Conservation (phyloP, 805 yeast species). For the Ogataea nonfermentans region DNA sequence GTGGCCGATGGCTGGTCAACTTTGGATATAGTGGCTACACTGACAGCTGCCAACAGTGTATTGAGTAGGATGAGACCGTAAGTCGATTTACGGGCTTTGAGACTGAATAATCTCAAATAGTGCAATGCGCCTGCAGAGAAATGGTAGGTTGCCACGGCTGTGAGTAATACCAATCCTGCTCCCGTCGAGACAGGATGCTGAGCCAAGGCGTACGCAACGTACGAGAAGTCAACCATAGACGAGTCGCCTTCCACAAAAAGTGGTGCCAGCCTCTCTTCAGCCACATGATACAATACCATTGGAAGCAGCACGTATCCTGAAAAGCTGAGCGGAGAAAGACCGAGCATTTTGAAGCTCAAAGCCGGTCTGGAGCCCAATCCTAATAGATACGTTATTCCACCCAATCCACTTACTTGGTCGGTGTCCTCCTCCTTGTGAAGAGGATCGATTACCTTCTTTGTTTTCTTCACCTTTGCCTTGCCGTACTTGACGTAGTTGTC, state of each 20-base stretch:
- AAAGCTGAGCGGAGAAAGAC: constrained; percentile 55
- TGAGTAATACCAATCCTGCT: constrained; percentile 36
- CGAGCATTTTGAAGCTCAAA: constrained; percentile 41
- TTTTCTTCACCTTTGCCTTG: constrained; percentile 12
- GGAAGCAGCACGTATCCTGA: constrained; percentile 57
- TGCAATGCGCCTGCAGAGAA: constrained; percentile 50
- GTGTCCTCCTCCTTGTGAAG: constrained; percentile 20
- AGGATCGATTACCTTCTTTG: constrained; percentile 4
- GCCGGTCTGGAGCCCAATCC: constrained; percentile 56
- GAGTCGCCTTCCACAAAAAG: constrained; percentile 62
- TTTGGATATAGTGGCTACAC: constrained; percentile 31
- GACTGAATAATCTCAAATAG: constrained; percentile 41
- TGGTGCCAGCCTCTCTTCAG: constrained; percentile 50
- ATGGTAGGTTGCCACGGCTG: constrained; percentile 49
- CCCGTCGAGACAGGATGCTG: constrained; percentile 6
- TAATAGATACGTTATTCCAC: constrained; percentile 54
- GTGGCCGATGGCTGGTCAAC: constrained; percentile 25
- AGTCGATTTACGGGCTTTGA: constrained; percentile 42
- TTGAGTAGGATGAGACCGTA: constrained; percentile 40
- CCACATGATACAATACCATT: constrained; percentile 44
- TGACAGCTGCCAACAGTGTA: constrained; percentile 37
- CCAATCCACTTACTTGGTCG: constrained; percentile 54
- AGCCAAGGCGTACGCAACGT: constrained; percentile 41
- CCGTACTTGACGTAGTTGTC: constrained; percentile 30
- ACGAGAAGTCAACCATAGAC: constrained; percentile 51